Conservation (phyloP, 2,329 filamentous ascomycete species). For the Chaetoscypha palmicola region DNA sequence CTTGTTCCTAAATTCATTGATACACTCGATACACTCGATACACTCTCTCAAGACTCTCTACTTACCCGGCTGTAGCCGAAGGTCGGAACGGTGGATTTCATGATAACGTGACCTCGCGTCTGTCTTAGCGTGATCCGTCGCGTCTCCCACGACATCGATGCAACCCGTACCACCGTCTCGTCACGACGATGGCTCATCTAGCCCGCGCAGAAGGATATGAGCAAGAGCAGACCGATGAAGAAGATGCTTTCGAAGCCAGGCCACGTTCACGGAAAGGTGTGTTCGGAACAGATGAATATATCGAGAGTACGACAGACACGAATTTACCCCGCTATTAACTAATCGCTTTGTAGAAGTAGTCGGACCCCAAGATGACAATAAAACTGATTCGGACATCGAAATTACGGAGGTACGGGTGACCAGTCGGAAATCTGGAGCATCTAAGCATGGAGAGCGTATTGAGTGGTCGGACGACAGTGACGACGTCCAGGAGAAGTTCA, state of each 20-base stretch:
- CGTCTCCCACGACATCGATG: constrained; percentile 1
- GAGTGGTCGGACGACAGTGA: constrained; percentile 51
- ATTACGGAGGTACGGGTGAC: constrained; percentile 14
- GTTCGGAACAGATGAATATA: constrained; percentile 23
- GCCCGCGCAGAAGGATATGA: constrained; percentile 10
- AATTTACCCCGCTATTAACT: constrained; percentile 5
- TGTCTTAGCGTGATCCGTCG: background rate
- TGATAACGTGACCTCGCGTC: constrained; percentile 1
- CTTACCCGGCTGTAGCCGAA: too few relatives aligned
- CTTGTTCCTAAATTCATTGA: too few relatives aligned
- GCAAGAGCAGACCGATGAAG: constrained; percentile 9
- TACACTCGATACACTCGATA: too few relatives aligned
- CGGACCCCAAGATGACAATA: constrained; percentile 11
- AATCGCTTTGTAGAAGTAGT: constrained; percentile 19
- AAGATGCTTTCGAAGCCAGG: constrained; percentile 2
- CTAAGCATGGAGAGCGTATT: constrained; percentile 33
- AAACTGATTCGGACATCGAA: constrained; percentile 20
- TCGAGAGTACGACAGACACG: constrained; percentile 17
- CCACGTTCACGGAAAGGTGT: constrained; percentile 2
- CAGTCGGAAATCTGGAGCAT: constrained; percentile 14
- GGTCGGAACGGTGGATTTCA: too few relatives aligned
- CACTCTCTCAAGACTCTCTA: too few relatives aligned
- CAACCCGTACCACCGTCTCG: background rate
- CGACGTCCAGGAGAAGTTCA: constrained; percentile 56
- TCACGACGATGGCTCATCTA: constrained; percentile 15